Evolutionary conservation across 2,329 filamentous ascomycete genomes (phyloP).

Genomic region (Lachnellula suecica): DNA sequence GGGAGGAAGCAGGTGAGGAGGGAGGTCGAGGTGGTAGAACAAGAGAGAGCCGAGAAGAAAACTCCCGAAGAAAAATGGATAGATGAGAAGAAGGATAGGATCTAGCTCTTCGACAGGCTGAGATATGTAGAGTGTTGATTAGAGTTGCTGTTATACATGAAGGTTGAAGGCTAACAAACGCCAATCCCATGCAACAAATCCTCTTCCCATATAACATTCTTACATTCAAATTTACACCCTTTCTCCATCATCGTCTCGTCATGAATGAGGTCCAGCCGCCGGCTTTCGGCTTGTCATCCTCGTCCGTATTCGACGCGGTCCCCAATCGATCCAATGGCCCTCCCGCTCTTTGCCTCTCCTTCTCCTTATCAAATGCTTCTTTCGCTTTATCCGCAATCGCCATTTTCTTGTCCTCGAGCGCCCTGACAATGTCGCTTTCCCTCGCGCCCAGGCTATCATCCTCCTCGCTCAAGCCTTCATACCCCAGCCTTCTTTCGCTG

Average conservation of each 20-base stretch:
- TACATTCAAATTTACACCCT: conserved; percentile 9
- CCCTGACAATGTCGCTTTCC: conserved; percentile 27
- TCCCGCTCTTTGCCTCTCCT: conserved; percentile 29
- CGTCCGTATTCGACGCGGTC: conserved; percentile 2
- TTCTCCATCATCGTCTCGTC: conserved; percentile 12
- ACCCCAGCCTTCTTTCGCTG: conserved; percentile 22
- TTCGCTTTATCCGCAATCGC: conserved; percentile 24
- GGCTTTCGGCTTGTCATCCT: conserved; percentile 11
- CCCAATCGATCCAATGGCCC: conserved; percentile 31
- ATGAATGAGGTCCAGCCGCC: conserved; percentile 24
- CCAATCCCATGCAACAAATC: conserved; percentile 9
- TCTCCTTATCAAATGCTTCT: conserved; percentile 30
- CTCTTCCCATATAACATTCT: conserved; percentile 15
- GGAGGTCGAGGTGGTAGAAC: background rate
- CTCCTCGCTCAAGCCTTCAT: conserved; percentile 26
- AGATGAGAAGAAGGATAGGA: background rate
- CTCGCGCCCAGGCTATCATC: conserved; percentile 19
- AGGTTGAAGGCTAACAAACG: conserved; percentile 4
- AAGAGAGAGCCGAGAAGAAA: background rate
- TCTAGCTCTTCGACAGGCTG: background rate
- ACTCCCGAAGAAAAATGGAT: background rate
- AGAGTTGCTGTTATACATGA: background rate
- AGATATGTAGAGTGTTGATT: conserved; percentile 2
- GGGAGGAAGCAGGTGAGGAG: background rate
- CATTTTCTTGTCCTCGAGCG: conserved; percentile 30